These are phyloP conservation scores for Hippophae gyantsensis DNA, from an alignment of 306 rosid genomes.

Conservation along the genomic window DNA sequence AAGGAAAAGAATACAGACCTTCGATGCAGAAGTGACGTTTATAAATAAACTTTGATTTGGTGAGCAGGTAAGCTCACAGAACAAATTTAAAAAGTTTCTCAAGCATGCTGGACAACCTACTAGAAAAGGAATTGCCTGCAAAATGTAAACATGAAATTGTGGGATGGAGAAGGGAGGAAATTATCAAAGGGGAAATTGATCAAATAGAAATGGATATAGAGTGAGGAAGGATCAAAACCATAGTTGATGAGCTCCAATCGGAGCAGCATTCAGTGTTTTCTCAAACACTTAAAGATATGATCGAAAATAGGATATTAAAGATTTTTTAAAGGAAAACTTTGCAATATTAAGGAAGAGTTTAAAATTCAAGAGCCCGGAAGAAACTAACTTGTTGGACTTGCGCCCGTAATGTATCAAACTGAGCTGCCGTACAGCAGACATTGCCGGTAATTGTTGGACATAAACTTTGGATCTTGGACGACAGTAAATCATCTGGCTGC, in stretches of 20 bases:
- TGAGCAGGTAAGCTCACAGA: slow-evolving; percentile 97
- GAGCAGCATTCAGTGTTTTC: too few species aligned
- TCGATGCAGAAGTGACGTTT: slow-evolving; percentile 68
- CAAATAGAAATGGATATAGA: neutral
- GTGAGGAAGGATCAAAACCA: too few species aligned
- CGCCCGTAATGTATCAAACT: slow-evolving; percentile 69
- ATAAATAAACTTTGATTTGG: slow-evolving; percentile 94
- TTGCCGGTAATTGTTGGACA: slow-evolving; percentile 94
- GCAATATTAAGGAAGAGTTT: neutral
- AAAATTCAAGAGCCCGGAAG: neutral
- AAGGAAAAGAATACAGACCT: slow-evolving; percentile 36
- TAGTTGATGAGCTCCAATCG: too few species aligned
- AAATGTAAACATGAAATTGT: slow-evolving; percentile 12
- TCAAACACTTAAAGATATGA: too few species aligned
- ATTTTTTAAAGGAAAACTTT: too few species aligned
- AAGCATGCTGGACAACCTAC: slow-evolving; percentile 99
- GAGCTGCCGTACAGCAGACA: slow-evolving; percentile 84
- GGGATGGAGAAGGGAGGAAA: neutral
- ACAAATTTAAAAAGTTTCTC: slow-evolving; percentile 88
- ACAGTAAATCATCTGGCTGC: slow-evolving; percentile 89
- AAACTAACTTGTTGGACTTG: slow-evolving; percentile 80
- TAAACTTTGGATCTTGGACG: slow-evolving; percentile 89
- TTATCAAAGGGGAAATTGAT: slow-evolving; percentile 5
- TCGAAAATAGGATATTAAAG: too few species aligned
- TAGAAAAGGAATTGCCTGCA: slow-evolving; percentile 95